Evolutionary conservation across 805 yeast genomes (phyloP), one percentile per base, ranked within the genome.

Genomic region (Saturnispora quitensis): DNA sequence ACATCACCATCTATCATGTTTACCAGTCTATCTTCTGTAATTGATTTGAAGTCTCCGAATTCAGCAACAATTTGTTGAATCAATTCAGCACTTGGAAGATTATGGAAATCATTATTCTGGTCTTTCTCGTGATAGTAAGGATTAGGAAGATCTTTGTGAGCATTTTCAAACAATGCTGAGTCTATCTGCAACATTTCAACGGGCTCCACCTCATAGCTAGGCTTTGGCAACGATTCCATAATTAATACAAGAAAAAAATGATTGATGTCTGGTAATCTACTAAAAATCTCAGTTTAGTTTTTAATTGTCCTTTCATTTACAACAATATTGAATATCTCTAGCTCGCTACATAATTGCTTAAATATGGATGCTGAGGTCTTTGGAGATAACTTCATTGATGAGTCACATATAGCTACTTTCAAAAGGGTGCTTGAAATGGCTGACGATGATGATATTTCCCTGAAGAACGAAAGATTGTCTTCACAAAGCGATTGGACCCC

Each of bases 21-120:
- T 17, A 58, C 48, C 3, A 85, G 63, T 15, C 71, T 66, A 5
- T 74, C 79, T 62, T 85, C 90, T 3, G 85, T 75, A 3, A 85
- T 62, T 45, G 76, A 69, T 24, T 75, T 62, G 56, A 85, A 84
- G 20, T 85, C 73, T 36, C 63, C 63, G 38, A 55, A 50, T 40
- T 59, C 55, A 10, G 35, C 35, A 15, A 56, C 54, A 7, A 58
- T 56, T n/a, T 50, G 45, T 13, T 51, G 50, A 9, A 58, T 45
- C 13, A 59, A 18, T 33, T 53, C 43, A 10, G 43, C 53, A 13
- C 53, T 51, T 1, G 60, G 60, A n/a, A 62, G 55, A 17, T 56
- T 43, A 10, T 57, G 52, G 45, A 59, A 62, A n/a, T 33, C 36
- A n/a, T 22, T 28, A 13, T 22, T 31, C n/a, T 12, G 45, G 33